These are phyloP conservation scores for Quercus ilex DNA, from an alignment of 306 rosid genomes.

Conservation along the genomic window DNA sequence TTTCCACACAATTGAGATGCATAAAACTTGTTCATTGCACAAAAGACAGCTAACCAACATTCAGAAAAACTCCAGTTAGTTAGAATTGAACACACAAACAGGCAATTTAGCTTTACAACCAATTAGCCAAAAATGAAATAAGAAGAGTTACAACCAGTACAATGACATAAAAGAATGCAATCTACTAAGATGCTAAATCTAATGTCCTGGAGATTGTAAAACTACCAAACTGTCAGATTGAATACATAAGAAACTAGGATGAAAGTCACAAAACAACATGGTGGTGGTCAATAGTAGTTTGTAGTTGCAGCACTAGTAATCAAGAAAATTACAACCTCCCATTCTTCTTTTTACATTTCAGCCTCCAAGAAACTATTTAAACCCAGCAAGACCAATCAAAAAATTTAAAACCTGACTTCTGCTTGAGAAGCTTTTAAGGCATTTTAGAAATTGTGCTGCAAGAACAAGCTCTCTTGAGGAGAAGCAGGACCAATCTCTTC, in stretches of 20 bases:
- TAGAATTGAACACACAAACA: not conserved
- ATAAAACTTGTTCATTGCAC: not conserved
- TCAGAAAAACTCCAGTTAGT: not conserved
- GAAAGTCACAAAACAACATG: not conserved
- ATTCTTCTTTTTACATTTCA: not conserved
- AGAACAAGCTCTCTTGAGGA: conserved; percentile 76
- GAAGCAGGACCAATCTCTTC: conserved; percentile 99
- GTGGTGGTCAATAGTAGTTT: not conserved
- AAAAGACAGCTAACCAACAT: not conserved
- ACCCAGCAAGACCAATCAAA: not conserved
- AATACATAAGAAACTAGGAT: not conserved
- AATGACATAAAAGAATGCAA: conserved; percentile 1
- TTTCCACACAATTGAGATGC: not conserved
- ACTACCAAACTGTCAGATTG: conserved; percentile 8
- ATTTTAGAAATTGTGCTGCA: conserved; percentile 74
- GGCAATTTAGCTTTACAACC: no score
- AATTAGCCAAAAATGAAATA: no score
- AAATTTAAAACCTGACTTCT: not conserved
- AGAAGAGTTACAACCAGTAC: not conserved
- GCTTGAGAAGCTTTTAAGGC: not conserved
- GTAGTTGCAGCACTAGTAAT: not conserved
- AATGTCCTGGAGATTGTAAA: not conserved
- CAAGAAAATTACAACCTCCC: not conserved
- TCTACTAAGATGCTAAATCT: not conserved
- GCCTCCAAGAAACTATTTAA: conserved; percentile 1